Conservation (phyloP, 495 filamentous ascomycete species). For the Neurospora africana region DNA sequence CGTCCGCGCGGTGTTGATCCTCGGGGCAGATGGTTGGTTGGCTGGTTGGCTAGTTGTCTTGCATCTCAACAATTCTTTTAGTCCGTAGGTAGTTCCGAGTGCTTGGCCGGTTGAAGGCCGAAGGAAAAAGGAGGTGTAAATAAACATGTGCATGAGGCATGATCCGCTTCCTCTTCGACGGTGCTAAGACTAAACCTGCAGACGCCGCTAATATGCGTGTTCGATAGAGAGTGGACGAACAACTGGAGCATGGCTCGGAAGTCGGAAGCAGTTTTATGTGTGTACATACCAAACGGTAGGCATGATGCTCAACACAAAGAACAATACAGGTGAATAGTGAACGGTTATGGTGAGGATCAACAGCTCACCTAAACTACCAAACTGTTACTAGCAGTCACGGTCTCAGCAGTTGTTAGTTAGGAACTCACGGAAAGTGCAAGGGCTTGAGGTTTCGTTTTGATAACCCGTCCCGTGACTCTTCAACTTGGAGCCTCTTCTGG, state of each 20-base stretch:
- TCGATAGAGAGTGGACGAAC: neutral
- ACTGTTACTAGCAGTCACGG: neutral
- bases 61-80: neutral
- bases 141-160: neutral
- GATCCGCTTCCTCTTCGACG: neutral
- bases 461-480: neutral
- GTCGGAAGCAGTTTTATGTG: no score
- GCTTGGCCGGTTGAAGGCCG: neutral
- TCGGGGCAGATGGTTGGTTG: neutral
- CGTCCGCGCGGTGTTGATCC: neutral
- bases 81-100: neutral
- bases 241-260: neutral
- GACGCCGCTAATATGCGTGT: neutral
- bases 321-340: neutral
- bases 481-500: neutral
- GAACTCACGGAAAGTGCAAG: neutral
- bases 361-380: neutral
- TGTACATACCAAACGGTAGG: neutral
- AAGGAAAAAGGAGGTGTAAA: neutral
- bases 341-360: neutral
- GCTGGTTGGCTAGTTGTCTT: neutral
- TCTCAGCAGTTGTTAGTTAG: neutral
- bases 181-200: neutral
- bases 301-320: neutral
- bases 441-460: neutral